phyloP scores from a whole-genome alignment of 805 yeast species.

The Suhomyces prunicola region DNA sequence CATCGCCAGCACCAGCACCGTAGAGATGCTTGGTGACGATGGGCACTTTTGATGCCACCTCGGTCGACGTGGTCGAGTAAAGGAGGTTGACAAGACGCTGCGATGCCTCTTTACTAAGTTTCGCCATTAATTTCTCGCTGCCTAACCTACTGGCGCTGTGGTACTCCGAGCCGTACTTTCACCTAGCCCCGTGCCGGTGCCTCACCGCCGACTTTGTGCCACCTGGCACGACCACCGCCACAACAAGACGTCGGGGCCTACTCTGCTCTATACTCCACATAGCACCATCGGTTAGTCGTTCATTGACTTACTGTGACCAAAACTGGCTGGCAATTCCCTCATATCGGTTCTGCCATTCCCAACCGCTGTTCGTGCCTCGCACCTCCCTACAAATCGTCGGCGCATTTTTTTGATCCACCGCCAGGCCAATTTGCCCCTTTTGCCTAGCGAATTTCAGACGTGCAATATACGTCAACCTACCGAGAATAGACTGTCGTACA shows the following conservation, averaged over 20 bases:
- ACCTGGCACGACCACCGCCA: not conserved
- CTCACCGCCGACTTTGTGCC: not conserved
- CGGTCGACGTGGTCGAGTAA: slow-evolving; percentile 27
- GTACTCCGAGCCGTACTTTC: not conserved
- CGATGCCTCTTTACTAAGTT: slow-evolving; percentile 16
- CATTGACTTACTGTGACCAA: too few species aligned
- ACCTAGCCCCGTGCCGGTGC: not conserved
- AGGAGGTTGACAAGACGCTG: slow-evolving; percentile 29
- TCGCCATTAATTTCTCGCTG: slow-evolving; percentile 6
- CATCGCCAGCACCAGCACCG: not conserved
- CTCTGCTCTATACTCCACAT: not conserved
- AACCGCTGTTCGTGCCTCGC: not conserved
- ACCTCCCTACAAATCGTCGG: not conserved
- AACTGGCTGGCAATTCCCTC: too few species aligned
- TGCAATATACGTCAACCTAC: not conserved
- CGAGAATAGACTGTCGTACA: not conserved
- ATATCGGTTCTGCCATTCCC: not conserved
- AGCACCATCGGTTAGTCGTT: too few species aligned
- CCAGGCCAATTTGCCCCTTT: not conserved
- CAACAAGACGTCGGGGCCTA: not conserved
- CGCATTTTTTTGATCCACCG: not conserved
- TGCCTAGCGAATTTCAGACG: not conserved
- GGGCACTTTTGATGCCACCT: slow-evolving; percentile 26
- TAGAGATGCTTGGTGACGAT: slow-evolving; percentile 27
- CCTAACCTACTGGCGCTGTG: not conserved